phyloP scores from a whole-genome alignment of 352 stramenopile genomes.

The Globisporangium carolinianum region DNA sequence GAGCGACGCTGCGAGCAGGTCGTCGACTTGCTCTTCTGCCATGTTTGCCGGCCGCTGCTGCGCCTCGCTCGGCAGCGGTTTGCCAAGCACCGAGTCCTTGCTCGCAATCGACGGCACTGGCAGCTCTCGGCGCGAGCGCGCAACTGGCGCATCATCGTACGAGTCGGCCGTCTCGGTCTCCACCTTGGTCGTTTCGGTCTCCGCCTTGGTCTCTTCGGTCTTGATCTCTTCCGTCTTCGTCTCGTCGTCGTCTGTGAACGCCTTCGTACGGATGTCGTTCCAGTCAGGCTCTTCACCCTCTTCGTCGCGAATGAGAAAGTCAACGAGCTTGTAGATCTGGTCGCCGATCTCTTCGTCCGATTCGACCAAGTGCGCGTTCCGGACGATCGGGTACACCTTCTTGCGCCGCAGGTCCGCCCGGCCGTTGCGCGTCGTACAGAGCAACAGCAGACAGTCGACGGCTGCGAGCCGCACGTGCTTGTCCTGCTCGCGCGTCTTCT shows the following conservation, averaged over 20 bases:
- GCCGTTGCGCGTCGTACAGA: conserved; percentile 74
- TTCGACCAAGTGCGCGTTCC: conserved; percentile 76
- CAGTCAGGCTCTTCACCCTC: conserved; percentile 82
- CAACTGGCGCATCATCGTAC: background rate
- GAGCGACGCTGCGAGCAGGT: conserved; percentile 58
- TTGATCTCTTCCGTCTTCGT: conserved; percentile 25
- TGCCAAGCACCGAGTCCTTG: conserved; percentile 23
- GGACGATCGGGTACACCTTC: conserved; percentile 84
- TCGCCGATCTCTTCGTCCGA: conserved; percentile 76
- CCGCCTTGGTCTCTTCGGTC: conserved; percentile 4
- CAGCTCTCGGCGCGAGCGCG: conserved; percentile 8
- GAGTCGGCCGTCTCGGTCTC: background rate
- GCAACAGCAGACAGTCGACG: conserved; percentile 66
- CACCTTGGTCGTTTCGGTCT: background rate
- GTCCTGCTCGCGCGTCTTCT: conserved; percentile 83
- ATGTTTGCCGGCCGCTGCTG: conserved; percentile 8
- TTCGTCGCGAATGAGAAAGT: conserved; percentile 84
- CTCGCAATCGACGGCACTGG: conserved; percentile 6
- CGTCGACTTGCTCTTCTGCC: conserved; percentile 55
- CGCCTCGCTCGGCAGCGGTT: conserved; percentile 27
- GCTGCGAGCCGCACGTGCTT: conserved; percentile 57
- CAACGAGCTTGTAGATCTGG: conserved; percentile 86
- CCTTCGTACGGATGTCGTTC: conserved; percentile 64
- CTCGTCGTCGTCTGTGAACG: conserved; percentile 40
- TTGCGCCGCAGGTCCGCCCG: conserved; percentile 75